Evolutionary conservation across 805 yeast genomes (phyloP), one percentile per base, ranked within the genome.

Genomic region (Kodamaea neixiangensis): DNA sequence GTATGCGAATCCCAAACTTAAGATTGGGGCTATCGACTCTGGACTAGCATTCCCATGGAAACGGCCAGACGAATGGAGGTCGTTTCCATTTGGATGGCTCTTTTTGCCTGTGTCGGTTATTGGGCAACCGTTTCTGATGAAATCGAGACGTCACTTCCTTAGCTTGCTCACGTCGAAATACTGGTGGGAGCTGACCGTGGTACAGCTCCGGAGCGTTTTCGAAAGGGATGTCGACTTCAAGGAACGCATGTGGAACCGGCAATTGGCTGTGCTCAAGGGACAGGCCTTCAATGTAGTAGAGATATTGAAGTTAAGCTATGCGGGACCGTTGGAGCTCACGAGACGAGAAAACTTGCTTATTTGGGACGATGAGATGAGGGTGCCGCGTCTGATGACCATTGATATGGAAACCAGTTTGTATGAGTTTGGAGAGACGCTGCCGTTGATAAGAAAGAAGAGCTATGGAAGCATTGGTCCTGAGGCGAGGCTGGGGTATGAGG

Each of bases 41-140:
- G 91, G 91, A 0, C 69, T 86, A 25, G 76, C 91, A 0, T 86
- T 83, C 58, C 92, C 93, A 4, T 86, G 90, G 90, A 86, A 86
- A 59, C 89, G 85, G 56, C 92, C 92, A 0, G 88, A 86, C 64
- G 90, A 85, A 60, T 85, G 91, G 89, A 68, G 92, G 49, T 83
- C 89, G 0, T 86, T 83, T 58, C 92, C 92, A 0, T 86, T 78
- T 66, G 92, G 92, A 0, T 86, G 93, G 93, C 66, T 86, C 20
- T 85, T 82, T 58, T 65, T 86, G 31, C 92, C 92, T 0, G 65
- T 79, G 10, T 72, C 80, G 9, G 62, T 86, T 5, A 81, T 86
- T 46, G 89, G 89, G 0, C 85, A 79, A 52, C 90, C 90, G 3
- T 86, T 86, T 58, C 76, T 86, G 2, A 69, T 67, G 22, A 68